Evolutionary conservation across 108 stramenopile genomes (phyloP), one percentile per base, ranked within the genome.

Genomic region (Skeletonema tropicum): DNA sequence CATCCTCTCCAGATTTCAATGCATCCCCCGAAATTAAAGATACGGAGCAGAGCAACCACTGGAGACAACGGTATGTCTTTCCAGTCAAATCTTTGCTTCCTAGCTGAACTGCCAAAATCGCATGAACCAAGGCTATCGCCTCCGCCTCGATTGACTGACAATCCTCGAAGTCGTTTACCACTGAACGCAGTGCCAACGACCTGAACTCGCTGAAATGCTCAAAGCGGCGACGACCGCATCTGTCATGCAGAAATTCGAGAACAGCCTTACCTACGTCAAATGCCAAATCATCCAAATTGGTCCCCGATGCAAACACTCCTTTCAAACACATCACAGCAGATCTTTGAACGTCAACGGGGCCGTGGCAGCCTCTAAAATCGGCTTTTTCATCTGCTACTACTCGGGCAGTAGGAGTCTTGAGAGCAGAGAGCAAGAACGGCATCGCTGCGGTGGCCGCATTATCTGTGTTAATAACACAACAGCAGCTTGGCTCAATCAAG

Each of bases 41-140:
- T 67, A 86, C 78, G 58, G 85, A 70, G 29, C 81, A 76, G 5
- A 92, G 86, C 26, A 92, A 74, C 72, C 84, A 88, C 13, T 84
- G 84, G 19, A 92, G 64, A 33, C 83, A 60, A 30, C 60, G 32
- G 29, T 42, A 68, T 70, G 69, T 33, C 70, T 68, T 70, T 75
- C 66, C 49, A 64, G 73, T 61, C 57, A 75, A 77, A 61, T 85
- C 46, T 76, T 76, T 33, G 72, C 70, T 33, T 45, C 38, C 58
- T 2, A 66, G 21, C 66, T 71, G 83, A 25, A 42, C 46, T 45
- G 64, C 70, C 38, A 84, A 12, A 26, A 80, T 11, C 9, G 46
- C 33, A 13, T 71, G 68, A 42, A 80, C 65, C 69, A 71, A 30
- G 19, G 41, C 38, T 29, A 80, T 57, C 5, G 60, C 23, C 33